Evolutionary conservation across 192 early-diverging fungal species (phyloP).

Genomic region (Spizellomyces punctatus): DNA sequence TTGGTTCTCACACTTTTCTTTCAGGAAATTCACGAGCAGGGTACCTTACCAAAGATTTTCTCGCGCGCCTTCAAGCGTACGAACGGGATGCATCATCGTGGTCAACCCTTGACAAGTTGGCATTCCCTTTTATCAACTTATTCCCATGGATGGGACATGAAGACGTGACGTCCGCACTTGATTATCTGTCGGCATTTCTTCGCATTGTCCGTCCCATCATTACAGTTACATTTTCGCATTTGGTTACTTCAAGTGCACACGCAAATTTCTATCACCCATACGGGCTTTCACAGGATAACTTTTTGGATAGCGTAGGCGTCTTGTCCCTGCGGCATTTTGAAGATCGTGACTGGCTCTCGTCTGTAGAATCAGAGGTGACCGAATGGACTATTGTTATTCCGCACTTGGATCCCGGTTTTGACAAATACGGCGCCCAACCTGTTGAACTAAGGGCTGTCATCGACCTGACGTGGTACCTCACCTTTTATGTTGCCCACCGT

Average conservation of each 20-base stretch:
- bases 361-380: not conserved
- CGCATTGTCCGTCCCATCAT: slow-evolving; percentile 4
- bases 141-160: not conserved
- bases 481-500: not conserved
- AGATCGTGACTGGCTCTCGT: not conserved
- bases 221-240: not conserved
- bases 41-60: slow-evolving; percentile 14
- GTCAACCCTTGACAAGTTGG: not conserved
- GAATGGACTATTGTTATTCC: not conserved
- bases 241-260: not conserved
- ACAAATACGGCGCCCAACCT: slow-evolving; percentile 7
- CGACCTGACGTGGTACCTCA: slow-evolving; percentile 5
- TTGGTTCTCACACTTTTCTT: slow-evolving; percentile 6
- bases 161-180: not conserved
- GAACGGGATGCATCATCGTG: not conserved
- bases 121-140: slow-evolving; percentile 18
- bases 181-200: not conserved
- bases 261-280: slow-evolving; percentile 8
- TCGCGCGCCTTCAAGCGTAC: not conserved
- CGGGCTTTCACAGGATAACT: too few species aligned
- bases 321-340: too few species aligned
- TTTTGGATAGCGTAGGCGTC: too few species aligned
- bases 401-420: slow-evolving; percentile 11
- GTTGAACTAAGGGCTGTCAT: not conserved
- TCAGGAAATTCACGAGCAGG: slow-evolving; percentile 11